Percentiles rank a stretch among this genome's conserved stretches.
These are phyloP conservation scores for Hypoxylon trugodes DNA, from an alignment of 495 filamentous ascomycete genomes.

Conservation along the genomic window DNA sequence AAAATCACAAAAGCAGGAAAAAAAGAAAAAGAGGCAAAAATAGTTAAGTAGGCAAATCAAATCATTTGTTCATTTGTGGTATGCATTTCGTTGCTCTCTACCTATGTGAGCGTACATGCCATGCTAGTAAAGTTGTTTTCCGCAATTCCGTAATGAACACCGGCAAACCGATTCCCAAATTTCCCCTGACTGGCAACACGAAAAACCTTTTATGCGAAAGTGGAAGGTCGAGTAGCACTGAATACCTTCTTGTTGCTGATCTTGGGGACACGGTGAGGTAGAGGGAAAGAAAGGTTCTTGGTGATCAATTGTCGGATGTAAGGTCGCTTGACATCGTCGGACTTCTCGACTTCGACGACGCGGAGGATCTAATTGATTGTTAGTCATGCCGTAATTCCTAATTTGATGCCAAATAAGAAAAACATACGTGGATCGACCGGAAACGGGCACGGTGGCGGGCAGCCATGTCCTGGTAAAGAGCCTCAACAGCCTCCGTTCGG, in stretches of 20 bases:
- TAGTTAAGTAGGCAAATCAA: slow-evolving; percentile 7
- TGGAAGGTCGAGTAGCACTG: slow-evolving; percentile 87
- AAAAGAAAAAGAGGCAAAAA: too few relatives aligned
- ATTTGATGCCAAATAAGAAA: slow-evolving; percentile 46
- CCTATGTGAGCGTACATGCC: slow-evolving; percentile 49
- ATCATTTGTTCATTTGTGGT: slow-evolving; percentile 27
- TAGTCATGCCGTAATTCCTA: slow-evolving; percentile 32
- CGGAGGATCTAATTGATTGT: slow-evolving; percentile 80
- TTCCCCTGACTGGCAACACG: slow-evolving; percentile 50
- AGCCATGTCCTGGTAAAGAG: slow-evolving; percentile 99
- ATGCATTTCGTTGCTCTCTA: slow-evolving; percentile 34
- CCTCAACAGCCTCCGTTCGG: slow-evolving; percentile 90
- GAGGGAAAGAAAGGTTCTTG: slow-evolving; percentile 97
- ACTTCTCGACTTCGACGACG: slow-evolving; percentile 95
- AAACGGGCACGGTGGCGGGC: slow-evolving; percentile 97
- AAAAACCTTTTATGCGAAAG: slow-evolving; percentile 70
- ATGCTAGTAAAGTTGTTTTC: slow-evolving; percentile 58
- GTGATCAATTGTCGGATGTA: slow-evolving; percentile 98
- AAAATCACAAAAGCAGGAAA: too few relatives aligned
- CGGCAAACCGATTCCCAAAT: slow-evolving; percentile 60
- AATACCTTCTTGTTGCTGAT: slow-evolving; percentile 85
- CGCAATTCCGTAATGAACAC: slow-evolving; percentile 63
- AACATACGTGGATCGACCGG: slow-evolving; percentile 93
- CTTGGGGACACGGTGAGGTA: slow-evolving; percentile 92
- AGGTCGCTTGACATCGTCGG: slow-evolving; percentile 89